Evolutionary conservation across 495 filamentous ascomycete species (phyloP).

Genomic region (Gamarada debralockiae): DNA sequence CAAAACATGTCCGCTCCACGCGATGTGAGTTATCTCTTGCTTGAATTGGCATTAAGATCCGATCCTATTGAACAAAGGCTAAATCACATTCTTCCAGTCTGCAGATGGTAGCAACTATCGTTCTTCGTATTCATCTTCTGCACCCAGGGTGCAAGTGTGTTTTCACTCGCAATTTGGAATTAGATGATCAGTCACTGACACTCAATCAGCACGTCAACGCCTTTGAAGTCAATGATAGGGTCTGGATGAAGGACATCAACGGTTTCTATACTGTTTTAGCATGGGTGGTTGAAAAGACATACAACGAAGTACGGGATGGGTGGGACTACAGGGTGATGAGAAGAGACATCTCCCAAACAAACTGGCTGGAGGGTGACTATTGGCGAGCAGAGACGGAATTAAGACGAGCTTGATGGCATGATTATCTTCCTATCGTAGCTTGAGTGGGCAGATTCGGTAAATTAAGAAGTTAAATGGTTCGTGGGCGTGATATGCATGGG

Average conservation of each 20-base stretch:
- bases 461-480: no score
- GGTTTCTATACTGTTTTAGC: neutral
- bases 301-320: neutral
- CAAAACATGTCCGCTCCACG: no score
- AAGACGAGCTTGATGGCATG: no score
- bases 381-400: no score
- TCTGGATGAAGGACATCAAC: neutral
- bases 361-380: neutral
- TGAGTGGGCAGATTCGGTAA: no score
- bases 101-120: no score
- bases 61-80: no score
- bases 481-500: no score
- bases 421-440: no score
- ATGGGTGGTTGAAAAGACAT: neutral
- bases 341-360: neutral
- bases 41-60: no score
- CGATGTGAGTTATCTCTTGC: no score
- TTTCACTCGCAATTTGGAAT: neutral
- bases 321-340: neutral
- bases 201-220: neutral
- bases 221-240: neutral
- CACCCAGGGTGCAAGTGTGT: neutral
- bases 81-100: no score
- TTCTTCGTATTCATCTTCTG: neutral
- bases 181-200: neutral